Evolutionary conservation across 2,329 filamentous ascomycete genomes (phyloP), one percentile per base, ranked within the genome.

Genomic region (Thermothelomyces thermophilus): DNA sequence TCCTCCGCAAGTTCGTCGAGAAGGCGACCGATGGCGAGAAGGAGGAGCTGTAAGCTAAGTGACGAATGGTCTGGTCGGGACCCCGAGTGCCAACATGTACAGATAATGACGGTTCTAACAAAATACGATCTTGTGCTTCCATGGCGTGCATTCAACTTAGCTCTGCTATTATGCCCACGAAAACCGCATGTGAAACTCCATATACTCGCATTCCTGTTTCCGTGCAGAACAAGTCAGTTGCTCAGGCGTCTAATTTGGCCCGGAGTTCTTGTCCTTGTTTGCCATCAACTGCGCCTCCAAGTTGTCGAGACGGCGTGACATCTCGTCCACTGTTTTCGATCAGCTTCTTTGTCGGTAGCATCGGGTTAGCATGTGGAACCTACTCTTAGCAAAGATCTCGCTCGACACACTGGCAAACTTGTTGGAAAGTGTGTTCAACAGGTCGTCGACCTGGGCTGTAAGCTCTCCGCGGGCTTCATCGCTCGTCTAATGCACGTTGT

Each of bases 351-450:
- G 16, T 13, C 22, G 2, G 14, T 5, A 5, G 16, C 14, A 5
- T n/a, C 1, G 30, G 3, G 6, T 4, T 3, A 11, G 1, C 20
- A 30, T 37, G 46, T n/a, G 24, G 19, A n/a, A 9, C 5, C 17
- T 41, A 95, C 90, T 87, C 70, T 95, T 95, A 33, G 85, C 80
- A 60, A 95, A 88, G 52, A 96, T 84, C 69, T 95, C 90, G 52
- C 82, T 85, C 8, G 88, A 94, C 5, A 95, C 83, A 11, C 80
- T 81, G 17, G 86, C 83, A 66, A 95, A 95, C 66, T 95, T 95
- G 66, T 81, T 84, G 45, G 87, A 87, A 0, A 96, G 72, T 40
- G 88, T 84, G 64, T 90, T 89, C 3, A 96, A 73, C 2, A 96
- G 77, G 35, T 95, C 88, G 60, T 96, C 90, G 1, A 96, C 84